Evolutionary conservation across 2,329 filamentous ascomycete species (phyloP), one percentile per base, ranked within the genome.

Genomic region (Scedosporium dehoogii): DNA sequence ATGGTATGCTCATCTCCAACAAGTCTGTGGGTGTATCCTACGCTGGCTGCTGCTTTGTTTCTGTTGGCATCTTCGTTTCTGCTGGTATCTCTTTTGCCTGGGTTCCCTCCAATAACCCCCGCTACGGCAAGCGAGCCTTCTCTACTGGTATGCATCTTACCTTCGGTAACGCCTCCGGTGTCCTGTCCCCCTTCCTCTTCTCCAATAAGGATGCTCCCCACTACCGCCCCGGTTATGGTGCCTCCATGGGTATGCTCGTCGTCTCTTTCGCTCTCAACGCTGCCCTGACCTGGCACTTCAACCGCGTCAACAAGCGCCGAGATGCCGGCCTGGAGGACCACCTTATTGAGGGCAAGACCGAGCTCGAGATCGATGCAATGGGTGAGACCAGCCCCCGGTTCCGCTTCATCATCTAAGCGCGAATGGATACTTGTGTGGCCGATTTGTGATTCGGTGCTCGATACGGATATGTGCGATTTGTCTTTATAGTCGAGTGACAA

Each of bases 121-220:
- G 85, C 5, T 88, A 87, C 65, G 85, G 84, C 6, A 88, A 88
- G 71, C 76, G 86, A 27, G 84, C 85, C 0, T 82, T 83, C 6
- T 85, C 83, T 0, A 85, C 80, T 0, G 85, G 85, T 0, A 67
- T 88, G 61, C 84, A 87, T 67, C 73, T 87, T 9, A 85, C 79
- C 2, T 79, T 86, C 59, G 85, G 84, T 18, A 88, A 89, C 67
- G 77, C 79, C 51, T 79, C 81, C 16, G 86, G 86, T 5, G 84
- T 88, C 42, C 84, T 86, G 73, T 78, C 83, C 1, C 82, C 83
- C 1, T 88, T 87, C 69, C 70, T 83, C 0, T 84, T 82, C 63
- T 73, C 75, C 3, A 70, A 72, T 0, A 66, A 67, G 0, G 73
- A 81, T 64, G 73, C 72, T 0, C 81, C 81, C 0, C 71, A 73